Evolutionary conservation across 73 alveolate species (phyloP), one percentile per base, ranked within the genome.

Genomic region (Blepharisma japonicum): DNA sequence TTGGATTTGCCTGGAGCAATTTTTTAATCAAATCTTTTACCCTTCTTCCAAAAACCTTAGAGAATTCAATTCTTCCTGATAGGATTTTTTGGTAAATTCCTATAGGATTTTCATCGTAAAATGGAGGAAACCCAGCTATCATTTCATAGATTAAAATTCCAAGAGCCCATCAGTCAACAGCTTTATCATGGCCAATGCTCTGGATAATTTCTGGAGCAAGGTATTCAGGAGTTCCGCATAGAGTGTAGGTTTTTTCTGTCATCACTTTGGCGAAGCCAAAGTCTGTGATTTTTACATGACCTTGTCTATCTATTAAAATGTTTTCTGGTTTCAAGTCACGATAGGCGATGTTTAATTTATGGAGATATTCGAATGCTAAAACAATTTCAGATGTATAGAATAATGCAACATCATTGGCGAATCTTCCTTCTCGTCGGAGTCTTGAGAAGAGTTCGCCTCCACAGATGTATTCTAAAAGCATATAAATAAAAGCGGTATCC

Each of bases 391-490:
- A 66, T 6, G 94, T 84, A 68, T 85, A 92, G 82, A 92, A 92
- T 55, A 92, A 85, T 9, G 95, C 95, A 11, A 92, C 98, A 78
- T 92, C 98, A 81, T 92, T 92, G 4, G 98, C 89, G 77, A 92
- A 92, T 45, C 98, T 78, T 25, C 98, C 98, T 79, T 92, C 98
- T 68, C 92, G 78, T 56, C 98, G 80, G 25, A 92, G 81, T 55
- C 95, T 80, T 27, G 95, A 85, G 80, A 92, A 92, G 46, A 92
- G 87, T 77, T 92, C 98, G 4, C 98, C 98, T 55, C 98, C 98
- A 68, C 91, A 79, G 6, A 92, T 91, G 74, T 89, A 92, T 42
- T 92, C 98, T 46, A 92, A 88, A 23, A 92, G 87, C 98, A 92
- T 92, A 81, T 86, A 92, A 23, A 92, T 89, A 55, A 88, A 92